A percentile compares a stretch with the other conserved stretches of the same genome.
phyloP scores from a whole-genome alignment of 1,139 yeast species.

The Scheffersomyces titani region DNA sequence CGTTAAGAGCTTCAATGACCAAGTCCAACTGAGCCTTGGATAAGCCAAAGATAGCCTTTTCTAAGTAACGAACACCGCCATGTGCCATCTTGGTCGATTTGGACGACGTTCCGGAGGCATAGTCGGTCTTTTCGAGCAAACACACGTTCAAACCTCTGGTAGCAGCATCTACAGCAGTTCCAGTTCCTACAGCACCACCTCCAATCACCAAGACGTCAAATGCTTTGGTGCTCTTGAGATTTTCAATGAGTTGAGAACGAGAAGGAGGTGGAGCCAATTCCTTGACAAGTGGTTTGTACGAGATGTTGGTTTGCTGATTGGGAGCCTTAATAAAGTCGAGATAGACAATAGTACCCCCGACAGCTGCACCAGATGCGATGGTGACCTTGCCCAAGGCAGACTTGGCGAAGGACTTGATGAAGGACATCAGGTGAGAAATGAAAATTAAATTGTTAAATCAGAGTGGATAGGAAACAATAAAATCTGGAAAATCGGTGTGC shows the following conservation, averaged over 20 bases:
- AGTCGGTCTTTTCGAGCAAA: slow-evolving; percentile 82
- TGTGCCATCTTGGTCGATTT: slow-evolving; percentile 97
- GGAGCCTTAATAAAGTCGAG: slow-evolving; percentile 45
- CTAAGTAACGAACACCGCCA: slow-evolving; percentile 95
- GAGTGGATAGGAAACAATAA: not conserved
- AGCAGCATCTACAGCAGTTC: slow-evolving; percentile 89
- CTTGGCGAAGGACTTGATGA: slow-evolving; percentile 8
- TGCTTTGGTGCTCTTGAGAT: slow-evolving; percentile 40
- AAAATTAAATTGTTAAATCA: not conserved
- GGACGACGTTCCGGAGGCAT: slow-evolving; percentile 90
- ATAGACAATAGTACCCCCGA: slow-evolving; percentile 40
- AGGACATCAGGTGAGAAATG: slow-evolving; percentile 3
- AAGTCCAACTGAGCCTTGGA: slow-evolving; percentile 90
- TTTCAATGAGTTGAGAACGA: slow-evolving; percentile 34
- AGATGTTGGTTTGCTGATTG: slow-evolving; percentile 28
- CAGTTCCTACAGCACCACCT: slow-evolving; percentile 96
- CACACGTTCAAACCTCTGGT: slow-evolving; percentile 91
- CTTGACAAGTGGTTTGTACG: slow-evolving; percentile 41
- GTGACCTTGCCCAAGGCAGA: slow-evolving; percentile 33
- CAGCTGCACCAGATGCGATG: slow-evolving; percentile 32
- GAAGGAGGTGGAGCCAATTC: slow-evolving; percentile 36
- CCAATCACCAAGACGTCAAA: slow-evolving; percentile 87
- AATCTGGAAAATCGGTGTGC: not conserved
- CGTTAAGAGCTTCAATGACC: slow-evolving; percentile 92
- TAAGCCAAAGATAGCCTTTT: slow-evolving; percentile 89